Evolutionary conservation across 2,329 filamentous ascomycete species (phyloP).

Genomic region (Madurella mycetomatis): DNA sequence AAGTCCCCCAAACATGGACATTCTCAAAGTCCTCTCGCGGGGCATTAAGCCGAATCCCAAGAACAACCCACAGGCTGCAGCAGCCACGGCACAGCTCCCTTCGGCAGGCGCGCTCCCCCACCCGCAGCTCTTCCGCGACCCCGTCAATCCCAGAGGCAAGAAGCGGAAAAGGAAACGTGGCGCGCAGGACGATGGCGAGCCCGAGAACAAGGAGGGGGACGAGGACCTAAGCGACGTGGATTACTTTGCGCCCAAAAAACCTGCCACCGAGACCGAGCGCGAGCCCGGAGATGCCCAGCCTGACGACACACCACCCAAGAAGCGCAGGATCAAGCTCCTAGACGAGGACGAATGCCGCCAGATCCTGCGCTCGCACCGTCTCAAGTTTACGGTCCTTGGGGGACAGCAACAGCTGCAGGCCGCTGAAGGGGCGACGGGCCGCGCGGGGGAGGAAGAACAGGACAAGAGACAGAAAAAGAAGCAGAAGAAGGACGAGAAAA

Average conservation of each 20-base stretch:
- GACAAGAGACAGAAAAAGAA: slow-evolving; percentile 43
- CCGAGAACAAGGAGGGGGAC: slow-evolving; percentile 30
- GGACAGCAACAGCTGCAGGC: slow-evolving; percentile 26
- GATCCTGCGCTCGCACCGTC: slow-evolving; percentile 71
- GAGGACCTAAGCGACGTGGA: slow-evolving; percentile 46
- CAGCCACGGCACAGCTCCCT: slow-evolving; percentile 47
- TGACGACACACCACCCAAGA: slow-evolving; percentile 19
- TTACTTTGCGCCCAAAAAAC: slow-evolving; percentile 53
- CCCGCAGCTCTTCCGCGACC: slow-evolving; percentile 66
- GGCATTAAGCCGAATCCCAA: slow-evolving; percentile 56
- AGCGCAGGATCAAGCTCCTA: slow-evolving; percentile 40
- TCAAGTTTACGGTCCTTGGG: slow-evolving; percentile 78
- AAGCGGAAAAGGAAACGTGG: slow-evolving; percentile 53
- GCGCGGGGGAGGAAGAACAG: slow-evolving; percentile 45
- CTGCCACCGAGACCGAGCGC: slow-evolving; percentile 24
- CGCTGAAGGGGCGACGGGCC: slow-evolving; percentile 32
- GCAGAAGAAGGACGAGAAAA: slow-evolving; percentile 44
- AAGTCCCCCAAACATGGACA: slow-evolving; percentile 52
- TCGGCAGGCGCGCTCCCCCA: slow-evolving; percentile 61
- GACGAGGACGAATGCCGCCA: slow-evolving; percentile 69
- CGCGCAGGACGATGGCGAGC: slow-evolving; percentile 27
- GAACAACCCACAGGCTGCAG: slow-evolving; percentile 32
- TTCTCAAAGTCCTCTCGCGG: slow-evolving; percentile 67
- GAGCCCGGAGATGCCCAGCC: slow-evolving; percentile 14
- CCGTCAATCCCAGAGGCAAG: slow-evolving; percentile 39